These are phyloP conservation scores for Daedalea quercina DNA, from an alignment of 768 basidiomycete species.

Conservation along the genomic window DNA sequence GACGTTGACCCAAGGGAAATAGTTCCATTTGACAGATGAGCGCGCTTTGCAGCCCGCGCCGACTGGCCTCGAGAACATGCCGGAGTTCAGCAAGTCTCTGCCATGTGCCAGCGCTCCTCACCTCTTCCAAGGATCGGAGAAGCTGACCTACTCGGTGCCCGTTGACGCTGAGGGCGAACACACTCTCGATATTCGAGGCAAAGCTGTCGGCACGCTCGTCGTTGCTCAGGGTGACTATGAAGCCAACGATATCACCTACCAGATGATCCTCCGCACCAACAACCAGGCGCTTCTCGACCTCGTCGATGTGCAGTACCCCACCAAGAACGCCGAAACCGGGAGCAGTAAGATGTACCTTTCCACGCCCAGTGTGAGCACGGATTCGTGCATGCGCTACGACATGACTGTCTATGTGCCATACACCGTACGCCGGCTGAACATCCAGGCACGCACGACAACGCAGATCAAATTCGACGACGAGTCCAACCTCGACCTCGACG, in stretches of 20 bases:
- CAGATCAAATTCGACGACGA: conserved; percentile 46
- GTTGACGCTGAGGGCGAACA: conserved; percentile 34
- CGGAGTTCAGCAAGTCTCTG: conserved; percentile 44
- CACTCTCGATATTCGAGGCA: conserved; percentile 40
- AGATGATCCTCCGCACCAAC: conserved; percentile 40
- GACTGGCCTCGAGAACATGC: conserved; percentile 51
- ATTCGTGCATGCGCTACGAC: conserved; percentile 49
- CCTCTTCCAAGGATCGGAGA: conserved; percentile 33
- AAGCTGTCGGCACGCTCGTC: conserved; percentile 43
- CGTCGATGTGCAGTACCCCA: conserved; percentile 31
- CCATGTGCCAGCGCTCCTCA: conserved; percentile 41
- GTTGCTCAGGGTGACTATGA: conserved; percentile 37
- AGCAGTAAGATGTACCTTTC: conserved; percentile 33
- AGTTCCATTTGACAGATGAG: background rate
- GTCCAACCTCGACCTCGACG: conserved; percentile 35
- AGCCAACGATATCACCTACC: conserved; percentile 39
- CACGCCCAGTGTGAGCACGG: conserved; percentile 25
- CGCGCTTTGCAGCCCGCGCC: conserved; percentile 32
- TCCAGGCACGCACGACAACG: conserved; percentile 35
- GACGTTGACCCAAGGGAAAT: conserved; percentile 7
- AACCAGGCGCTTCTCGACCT: conserved; percentile 33
- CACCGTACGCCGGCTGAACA: conserved; percentile 39
- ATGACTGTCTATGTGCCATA: conserved; percentile 44
- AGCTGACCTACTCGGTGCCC: conserved; percentile 32
- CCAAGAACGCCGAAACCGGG: conserved; percentile 23